Evolutionary conservation across 2,329 filamentous ascomycete species (phyloP).

Genomic region (Emmonsiellopsis sp.): DNA sequence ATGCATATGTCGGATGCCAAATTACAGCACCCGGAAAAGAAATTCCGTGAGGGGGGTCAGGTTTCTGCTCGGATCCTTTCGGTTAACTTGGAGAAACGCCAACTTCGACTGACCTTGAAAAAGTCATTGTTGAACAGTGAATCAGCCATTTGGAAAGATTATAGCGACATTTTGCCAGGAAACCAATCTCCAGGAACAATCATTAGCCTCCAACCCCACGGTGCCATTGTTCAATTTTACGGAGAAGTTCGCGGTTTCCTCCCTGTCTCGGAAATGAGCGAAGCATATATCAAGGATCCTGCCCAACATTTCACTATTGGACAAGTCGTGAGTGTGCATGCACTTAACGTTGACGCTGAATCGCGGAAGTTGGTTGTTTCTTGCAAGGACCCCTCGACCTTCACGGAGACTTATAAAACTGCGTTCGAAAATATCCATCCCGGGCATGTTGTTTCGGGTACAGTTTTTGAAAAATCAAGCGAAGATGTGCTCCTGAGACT

Average conservation of each 20-base stretch:
- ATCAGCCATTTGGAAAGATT: conserved; percentile 65
- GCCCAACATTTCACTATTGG: conserved; percentile 80
- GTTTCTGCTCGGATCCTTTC: conserved; percentile 83
- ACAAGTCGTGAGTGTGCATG: conserved; percentile 83
- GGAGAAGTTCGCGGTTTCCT: conserved; percentile 75
- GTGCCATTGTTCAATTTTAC: conserved; percentile 90
- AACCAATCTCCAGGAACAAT: conserved; percentile 80
- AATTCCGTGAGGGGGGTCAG: conserved; percentile 77
- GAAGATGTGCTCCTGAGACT: conserved; percentile 72
- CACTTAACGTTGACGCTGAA: conserved; percentile 69
- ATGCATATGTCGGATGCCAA: conserved; percentile 81
- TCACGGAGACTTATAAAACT: conserved; percentile 65
- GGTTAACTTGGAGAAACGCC: conserved; percentile 62
- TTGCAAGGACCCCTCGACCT: conserved; percentile 78
- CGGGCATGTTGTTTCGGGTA: conserved; percentile 67
- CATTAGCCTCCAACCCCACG: conserved; percentile 65
- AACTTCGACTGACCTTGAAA: conserved; percentile 82
- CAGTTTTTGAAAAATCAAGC: conserved; percentile 70
- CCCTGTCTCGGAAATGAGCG: conserved; percentile 94
- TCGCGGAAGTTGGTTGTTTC: conserved; percentile 70
- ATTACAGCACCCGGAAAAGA: conserved; percentile 89
- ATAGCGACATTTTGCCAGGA: conserved; percentile 63
- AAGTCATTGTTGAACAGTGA: conserved; percentile 92
- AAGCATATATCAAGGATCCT: conserved; percentile 86
- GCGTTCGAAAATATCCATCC: conserved; percentile 65